These are phyloP conservation scores for Pseudogymnoascus sp. DNA, from an alignment of 2,329 filamentous ascomycete species.

Conservation along the genomic window DNA sequence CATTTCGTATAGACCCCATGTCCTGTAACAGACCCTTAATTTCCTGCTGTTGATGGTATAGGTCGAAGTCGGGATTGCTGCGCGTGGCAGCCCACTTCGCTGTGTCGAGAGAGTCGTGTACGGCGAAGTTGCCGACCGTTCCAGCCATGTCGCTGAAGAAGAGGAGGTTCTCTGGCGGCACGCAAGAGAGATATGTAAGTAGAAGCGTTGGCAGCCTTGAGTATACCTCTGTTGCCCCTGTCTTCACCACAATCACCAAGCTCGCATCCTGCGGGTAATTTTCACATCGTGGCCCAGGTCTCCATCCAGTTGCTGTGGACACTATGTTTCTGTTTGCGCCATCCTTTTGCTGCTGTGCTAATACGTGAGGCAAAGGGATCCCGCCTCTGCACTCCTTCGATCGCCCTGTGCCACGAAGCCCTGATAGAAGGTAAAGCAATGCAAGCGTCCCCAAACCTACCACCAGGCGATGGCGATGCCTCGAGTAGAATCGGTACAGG, in stretches of 20 bases:
- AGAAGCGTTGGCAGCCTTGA: conserved; percentile 47
- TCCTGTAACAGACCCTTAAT: conserved; percentile 36
- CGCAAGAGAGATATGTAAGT: conserved; percentile 44
- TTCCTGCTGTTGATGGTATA: too few relatives aligned
- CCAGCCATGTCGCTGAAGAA: conserved; percentile 53
- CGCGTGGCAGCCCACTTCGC: conserved; percentile 38
- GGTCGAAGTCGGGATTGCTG: conserved; percentile 41
- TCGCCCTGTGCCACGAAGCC: not conserved
- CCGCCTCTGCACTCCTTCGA: not conserved
- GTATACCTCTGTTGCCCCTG: conserved; percentile 48
- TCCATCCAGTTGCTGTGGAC: not conserved
- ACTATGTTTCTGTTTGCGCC: not conserved
- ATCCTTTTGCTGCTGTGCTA: not conserved
- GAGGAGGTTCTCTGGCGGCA: conserved; percentile 41
- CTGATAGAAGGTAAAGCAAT: not conserved
- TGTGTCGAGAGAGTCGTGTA: conserved; percentile 41
- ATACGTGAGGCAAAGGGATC: not conserved
- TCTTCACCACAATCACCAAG: conserved; percentile 49
- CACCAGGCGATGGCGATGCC: not conserved
- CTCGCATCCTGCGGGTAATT: conserved; percentile 39
- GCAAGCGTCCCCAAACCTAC: not conserved
- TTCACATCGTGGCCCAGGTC: conserved; percentile 27
- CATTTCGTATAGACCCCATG: conserved; percentile 23
- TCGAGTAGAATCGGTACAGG: not conserved
- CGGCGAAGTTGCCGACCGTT: conserved; percentile 37